Evolutionary conservation across 805 yeast species (phyloP), one percentile per base, ranked within the genome.

Genomic region (Maudiozyma bulderi): DNA sequence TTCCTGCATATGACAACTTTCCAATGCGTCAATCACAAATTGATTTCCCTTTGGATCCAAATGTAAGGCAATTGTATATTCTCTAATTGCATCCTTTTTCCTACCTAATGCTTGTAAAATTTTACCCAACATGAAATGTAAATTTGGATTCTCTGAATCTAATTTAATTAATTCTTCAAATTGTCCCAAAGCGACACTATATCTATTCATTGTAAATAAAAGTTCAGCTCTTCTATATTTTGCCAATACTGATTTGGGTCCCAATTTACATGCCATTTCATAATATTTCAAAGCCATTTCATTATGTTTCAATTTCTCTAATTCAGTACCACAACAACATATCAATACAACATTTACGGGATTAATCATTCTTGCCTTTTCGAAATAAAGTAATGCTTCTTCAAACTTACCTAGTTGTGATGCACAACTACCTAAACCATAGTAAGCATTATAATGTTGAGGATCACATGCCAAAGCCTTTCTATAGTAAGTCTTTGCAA

Each of bases 81-180:
- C 91, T 55, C 79, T 80, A 30, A 91, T 76, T 1, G 99, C 98
- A 54, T 76, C 81, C 56, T 78, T 80, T 57, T 81, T 83, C 52
- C 86, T 80, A 31, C 82, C 82, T 54, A 84, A 78, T 32, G 83
- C 76, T 57, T 82, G 86, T 73, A 89, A 88, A 48, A 90, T 73
- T 59, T 88, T 88, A 9, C 97, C 99, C 43, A 93, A 71, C 40
- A 90, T 69, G 65, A 85, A 88, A 65, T 91, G 98, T 30, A 91
- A 95, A 47, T 87, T 82, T 0, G 96, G 95, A 63, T 91, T 98
- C 64, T 91, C 95, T 0, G 99, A 97, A 0, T 95, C 96, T 48
- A 87, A 67, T 30, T 78, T 76, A 54, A 77, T 79, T 47, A 93
- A 74, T 44, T 74, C 73, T 59, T 86, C 89, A 61, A 93, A 85